These are phyloP conservation scores for Camelina neglecta DNA, from an alignment of 345 rosid genomes.

Conservation along the genomic window DNA sequence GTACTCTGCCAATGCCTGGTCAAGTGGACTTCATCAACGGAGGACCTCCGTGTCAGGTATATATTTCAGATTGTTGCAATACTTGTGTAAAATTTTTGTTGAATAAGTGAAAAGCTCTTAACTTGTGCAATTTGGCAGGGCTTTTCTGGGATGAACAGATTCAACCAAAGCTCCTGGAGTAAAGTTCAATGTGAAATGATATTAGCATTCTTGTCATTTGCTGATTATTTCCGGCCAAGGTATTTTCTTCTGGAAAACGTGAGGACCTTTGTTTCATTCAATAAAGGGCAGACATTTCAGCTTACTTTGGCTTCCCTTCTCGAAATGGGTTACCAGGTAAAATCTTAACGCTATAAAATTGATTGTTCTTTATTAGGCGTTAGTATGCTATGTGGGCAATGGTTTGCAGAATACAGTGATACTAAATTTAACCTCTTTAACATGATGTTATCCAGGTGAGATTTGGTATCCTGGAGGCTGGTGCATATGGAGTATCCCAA, in stretches of 20 bases:
- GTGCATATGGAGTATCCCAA: slow-evolving; percentile 87
- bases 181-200: slow-evolving; percentile 73
- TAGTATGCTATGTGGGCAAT: slow-evolving; percentile 1
- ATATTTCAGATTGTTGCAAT: slow-evolving; percentile 1
- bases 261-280: slow-evolving; percentile 79
- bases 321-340: slow-evolving; percentile 66
- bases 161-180: slow-evolving; percentile 75
- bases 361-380: slow-evolving; percentile 7
- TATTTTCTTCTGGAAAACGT: slow-evolving; percentile 93
- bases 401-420: background rate
- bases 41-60: slow-evolving; percentile 97
- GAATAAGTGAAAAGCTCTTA: slow-evolving; percentile 3
- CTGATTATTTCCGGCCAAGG: slow-evolving; percentile 87
- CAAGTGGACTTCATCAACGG: slow-evolving; percentile 93
- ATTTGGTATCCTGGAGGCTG: slow-evolving; percentile 94
- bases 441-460: slow-evolving; percentile 62
- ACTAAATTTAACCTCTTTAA: background rate
- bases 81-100: background rate
- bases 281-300: slow-evolving; percentile 83
- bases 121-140: slow-evolving; percentile 59
- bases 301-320: slow-evolving; percentile 73
- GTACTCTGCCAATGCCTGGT: slow-evolving; percentile 57
- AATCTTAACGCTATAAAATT: background rate
- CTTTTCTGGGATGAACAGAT: slow-evolving; percentile 90
- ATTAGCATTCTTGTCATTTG: slow-evolving; percentile 64